Percentiles rank a stretch among this genome's conserved stretches.
These are phyloP conservation scores for Odontarrhena argentea DNA, from an alignment of 345 rosid species.

Conservation along the genomic window DNA sequence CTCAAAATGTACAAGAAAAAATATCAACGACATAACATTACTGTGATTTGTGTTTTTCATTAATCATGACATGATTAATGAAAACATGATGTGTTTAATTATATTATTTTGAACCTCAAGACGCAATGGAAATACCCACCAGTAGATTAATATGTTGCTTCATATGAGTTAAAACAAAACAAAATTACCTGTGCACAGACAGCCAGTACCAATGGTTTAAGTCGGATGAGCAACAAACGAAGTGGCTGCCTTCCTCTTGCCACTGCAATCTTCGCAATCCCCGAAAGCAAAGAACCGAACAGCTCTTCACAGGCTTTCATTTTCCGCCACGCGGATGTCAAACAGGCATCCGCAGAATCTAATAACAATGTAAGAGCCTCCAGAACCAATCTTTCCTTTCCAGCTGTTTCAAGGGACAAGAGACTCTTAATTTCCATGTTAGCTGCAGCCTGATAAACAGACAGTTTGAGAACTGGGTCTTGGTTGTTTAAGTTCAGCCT, in stretches of 20 bases:
- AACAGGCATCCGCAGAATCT: constrained; percentile 77
- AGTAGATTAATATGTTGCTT: constrained; percentile 3
- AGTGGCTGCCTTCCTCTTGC: constrained; percentile 67
- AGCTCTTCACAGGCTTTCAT: constrained; percentile 72
- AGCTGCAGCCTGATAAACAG: constrained; percentile 71
- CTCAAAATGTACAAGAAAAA: background rate
- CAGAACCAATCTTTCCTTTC: constrained; percentile 69
- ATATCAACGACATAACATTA: too few relatives aligned
- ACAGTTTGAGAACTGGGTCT: constrained; percentile 65
- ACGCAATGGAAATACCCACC: background rate
- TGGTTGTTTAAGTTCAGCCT: constrained; percentile 78
- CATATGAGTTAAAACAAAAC: constrained; percentile 4
- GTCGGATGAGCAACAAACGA: constrained; percentile 72
- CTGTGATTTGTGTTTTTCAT: background rate
- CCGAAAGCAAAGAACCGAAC: constrained; percentile 66
- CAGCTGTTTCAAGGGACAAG: constrained; percentile 63
- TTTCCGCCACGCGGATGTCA: constrained; percentile 77
- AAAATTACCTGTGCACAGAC: constrained; percentile 69
- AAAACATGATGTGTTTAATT: background rate
- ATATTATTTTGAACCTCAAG: background rate
- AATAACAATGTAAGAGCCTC: constrained; percentile 67
- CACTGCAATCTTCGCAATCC: constrained; percentile 67
- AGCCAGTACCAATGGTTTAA: constrained; percentile 68
- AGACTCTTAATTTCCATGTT: constrained; percentile 67
- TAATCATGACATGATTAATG: too few relatives aligned